Evolutionary conservation across 2,329 filamentous ascomycete genomes (phyloP).

Genomic region (Fusarium sororula): DNA sequence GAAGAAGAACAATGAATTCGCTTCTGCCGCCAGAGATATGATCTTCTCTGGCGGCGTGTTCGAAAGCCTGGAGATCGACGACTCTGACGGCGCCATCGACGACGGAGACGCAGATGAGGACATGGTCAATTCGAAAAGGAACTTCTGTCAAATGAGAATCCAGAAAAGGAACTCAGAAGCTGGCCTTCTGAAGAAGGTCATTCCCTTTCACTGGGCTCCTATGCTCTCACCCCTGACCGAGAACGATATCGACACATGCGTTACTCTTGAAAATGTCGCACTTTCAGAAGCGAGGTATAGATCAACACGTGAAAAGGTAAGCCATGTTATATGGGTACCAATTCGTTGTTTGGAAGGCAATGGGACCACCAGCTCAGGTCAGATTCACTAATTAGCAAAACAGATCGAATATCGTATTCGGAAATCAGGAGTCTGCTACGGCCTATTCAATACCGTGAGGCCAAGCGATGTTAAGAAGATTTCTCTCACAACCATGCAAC

Average conservation of each 20-base stretch:
- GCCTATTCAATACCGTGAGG: constrained; percentile 76
- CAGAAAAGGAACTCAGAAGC: constrained; percentile 45
- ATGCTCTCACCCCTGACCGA: constrained; percentile 73
- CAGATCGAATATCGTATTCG: constrained; percentile 47
- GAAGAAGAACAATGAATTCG: constrained; percentile 42
- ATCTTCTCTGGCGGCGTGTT: constrained; percentile 37
- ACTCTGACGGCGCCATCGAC: constrained; percentile 49
- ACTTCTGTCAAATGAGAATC: constrained; percentile 52
- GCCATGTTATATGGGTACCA: constrained; percentile 6
- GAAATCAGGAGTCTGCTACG: constrained; percentile 69
- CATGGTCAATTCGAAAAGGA: constrained; percentile 50
- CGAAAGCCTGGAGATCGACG: constrained; percentile 20
- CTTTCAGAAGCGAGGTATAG: constrained; percentile 61
- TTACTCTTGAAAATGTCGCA: constrained; percentile 64
- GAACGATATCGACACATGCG: constrained; percentile 69
- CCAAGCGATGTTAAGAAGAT: constrained; percentile 57
- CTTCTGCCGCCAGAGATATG: constrained; percentile 41
- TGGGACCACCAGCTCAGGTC: background rate
- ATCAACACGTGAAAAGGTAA: constrained; percentile 63
- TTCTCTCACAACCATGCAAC: constrained; percentile 60
- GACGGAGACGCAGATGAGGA: constrained; percentile 53
- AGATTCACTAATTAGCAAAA: background rate
- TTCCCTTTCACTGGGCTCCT: constrained; percentile 69
- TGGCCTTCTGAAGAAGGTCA: constrained; percentile 52
- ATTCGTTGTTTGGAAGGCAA: background rate